Percentiles rank a stretch among this genome's conserved stretches.
Conservation (phyloP, 306 rosid species). For the Inga oerstediana region DNA sequence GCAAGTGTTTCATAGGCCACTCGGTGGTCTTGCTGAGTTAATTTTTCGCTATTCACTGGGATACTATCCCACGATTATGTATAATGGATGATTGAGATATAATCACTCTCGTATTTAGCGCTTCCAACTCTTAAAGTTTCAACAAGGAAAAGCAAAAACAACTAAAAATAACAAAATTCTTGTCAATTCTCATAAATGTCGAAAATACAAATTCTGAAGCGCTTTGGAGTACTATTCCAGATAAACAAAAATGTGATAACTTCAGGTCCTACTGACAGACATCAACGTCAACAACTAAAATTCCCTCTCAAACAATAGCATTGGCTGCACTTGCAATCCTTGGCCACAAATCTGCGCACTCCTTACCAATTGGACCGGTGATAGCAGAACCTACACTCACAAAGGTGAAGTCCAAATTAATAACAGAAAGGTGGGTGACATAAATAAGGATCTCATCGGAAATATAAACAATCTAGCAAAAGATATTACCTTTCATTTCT, state of each 20-base stretch:
- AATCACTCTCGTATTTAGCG: not conserved
- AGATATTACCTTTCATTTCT: slow-evolving; percentile 75
- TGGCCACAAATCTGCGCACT: slow-evolving; percentile 95
- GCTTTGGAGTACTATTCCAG: not conserved
- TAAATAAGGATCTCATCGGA: not conserved
- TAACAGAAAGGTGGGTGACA: not conserved
- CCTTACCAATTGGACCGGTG: slow-evolving; percentile 90
- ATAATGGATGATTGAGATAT: too few species aligned
- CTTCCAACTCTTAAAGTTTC: not conserved
- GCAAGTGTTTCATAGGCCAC: too few species aligned
- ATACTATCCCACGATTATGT: too few species aligned
- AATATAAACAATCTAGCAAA: not conserved
- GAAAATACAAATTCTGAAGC: not conserved
- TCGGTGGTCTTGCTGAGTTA: too few species aligned
- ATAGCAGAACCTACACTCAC: slow-evolving; percentile 70
- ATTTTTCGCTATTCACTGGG: too few species aligned
- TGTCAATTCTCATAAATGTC: not conserved
- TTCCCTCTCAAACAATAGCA: slow-evolving; percentile 60
- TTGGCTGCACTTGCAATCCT: slow-evolving; percentile 97
- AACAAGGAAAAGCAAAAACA: not conserved
- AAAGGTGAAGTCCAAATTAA: not conserved
- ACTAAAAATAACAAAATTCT: slow-evolving; percentile 2
- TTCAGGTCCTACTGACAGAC: not conserved
- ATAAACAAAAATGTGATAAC: slow-evolving; percentile 13
- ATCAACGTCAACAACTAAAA: not conserved